These are phyloP conservation scores for Beauveria bassiana DNA, from an alignment of 2,329 filamentous ascomycete species.

Conservation along the genomic window DNA sequence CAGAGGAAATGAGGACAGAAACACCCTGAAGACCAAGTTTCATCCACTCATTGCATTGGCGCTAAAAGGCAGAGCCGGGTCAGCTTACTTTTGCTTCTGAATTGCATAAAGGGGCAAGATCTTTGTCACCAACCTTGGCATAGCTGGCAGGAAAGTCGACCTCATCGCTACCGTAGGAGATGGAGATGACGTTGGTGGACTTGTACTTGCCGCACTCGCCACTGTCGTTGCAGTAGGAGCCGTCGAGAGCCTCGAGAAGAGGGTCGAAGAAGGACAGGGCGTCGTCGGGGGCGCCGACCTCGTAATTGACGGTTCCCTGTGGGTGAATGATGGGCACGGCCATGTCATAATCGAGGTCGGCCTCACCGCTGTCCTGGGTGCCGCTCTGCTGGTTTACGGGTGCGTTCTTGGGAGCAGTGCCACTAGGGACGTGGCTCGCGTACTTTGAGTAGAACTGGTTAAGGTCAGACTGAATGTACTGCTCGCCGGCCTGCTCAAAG, in stretches of 20 bases:
- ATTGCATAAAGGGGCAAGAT: not conserved
- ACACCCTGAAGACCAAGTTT: constrained; percentile 38
- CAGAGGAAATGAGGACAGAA: constrained; percentile 33
- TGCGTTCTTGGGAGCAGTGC: constrained; percentile 27
- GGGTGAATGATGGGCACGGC: constrained; percentile 44
- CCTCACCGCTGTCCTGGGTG: constrained; percentile 28
- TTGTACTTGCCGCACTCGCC: constrained; percentile 27
- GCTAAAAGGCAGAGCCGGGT: constrained; percentile 15
- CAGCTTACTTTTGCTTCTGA: not conserved
- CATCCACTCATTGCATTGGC: constrained; percentile 35
- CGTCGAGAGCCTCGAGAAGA: constrained; percentile 45
- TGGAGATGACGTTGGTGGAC: constrained; percentile 25
- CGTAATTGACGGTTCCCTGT: constrained; percentile 35
- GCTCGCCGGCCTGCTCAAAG: constrained; percentile 31
- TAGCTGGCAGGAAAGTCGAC: constrained; percentile 34
- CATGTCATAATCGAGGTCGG: constrained; percentile 41
- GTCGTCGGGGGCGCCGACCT: constrained; percentile 16
- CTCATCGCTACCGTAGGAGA: constrained; percentile 42
- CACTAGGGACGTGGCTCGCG: constrained; percentile 27
- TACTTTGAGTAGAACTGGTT: constrained; percentile 28
- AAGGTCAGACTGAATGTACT: constrained; percentile 33
- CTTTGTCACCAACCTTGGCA: constrained; percentile 19
- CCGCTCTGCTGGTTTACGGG: constrained; percentile 19
- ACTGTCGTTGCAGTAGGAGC: constrained; percentile 45
- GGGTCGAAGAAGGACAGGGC: constrained; percentile 31